Base-by-base conservation (phyloP, 306 rosid species). In the Glycine soja region DNA sequence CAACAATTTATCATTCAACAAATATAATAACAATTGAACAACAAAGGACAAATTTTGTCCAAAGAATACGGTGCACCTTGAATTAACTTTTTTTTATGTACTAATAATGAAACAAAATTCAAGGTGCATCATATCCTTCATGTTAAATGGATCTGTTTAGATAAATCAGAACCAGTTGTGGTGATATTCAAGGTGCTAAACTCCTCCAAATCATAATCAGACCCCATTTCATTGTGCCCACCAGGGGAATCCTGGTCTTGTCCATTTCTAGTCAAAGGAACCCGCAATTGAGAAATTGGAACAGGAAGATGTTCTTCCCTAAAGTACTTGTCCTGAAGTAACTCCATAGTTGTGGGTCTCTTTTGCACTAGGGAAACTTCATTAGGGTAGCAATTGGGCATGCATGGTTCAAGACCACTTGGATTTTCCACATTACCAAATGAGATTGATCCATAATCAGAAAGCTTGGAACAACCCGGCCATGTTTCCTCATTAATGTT, bases 291-390 rank as follows among this genome's bases (percentile, higher is more conserved):
- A 34, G 90, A 87, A 15, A 91, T 13, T 5, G 95, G 84, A 87
- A 87, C 84, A 1, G 97, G 97, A 80, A 86, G 88, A 36, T 97
- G 99, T 76, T 83, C 91, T 34, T 91, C 93, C 14, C 61, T 70
- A 80, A 95, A 93, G 84, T 84, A 91, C 88, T 85, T 87, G 69
- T 95, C 94, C 3, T 84, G 83, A 48, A 93, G 90, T 36, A 95
- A 84, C 52, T 95, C 98, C 82, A 85, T 82, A 6, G 93, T 89
- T 1, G 90, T 89, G 62, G 90, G 90, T 80, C 99, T 92, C 51
- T 70, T 85, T 83, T 85, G 71, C 2, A 93, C 87, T 0, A 89
- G 24, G 10, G 93, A 87, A 18, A 90, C 85, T 72, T 89, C 93
- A 46, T 83, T 85, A 0, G 87, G 72, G 14, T 88, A 71, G 64